These are phyloP conservation scores for Lachancea waltii DNA, from an alignment of 805 yeast species.

Conservation along the genomic window DNA sequence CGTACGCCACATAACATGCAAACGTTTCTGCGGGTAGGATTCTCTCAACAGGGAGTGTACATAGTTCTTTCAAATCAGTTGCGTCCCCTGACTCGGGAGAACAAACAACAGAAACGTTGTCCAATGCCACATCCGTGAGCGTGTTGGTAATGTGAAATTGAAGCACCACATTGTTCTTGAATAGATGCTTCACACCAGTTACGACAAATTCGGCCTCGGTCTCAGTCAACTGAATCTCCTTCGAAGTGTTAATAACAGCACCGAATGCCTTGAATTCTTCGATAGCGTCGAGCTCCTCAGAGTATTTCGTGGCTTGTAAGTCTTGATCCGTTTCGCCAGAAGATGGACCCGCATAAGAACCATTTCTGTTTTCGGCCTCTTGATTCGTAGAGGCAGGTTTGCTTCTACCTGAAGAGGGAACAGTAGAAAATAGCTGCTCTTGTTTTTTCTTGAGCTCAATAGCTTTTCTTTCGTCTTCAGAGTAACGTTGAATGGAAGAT, in stretches of 20 bases:
- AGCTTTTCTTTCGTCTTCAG: constrained; percentile 64
- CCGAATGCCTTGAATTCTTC: constrained; percentile 76
- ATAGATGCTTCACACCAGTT: constrained; percentile 74
- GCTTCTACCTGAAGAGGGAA: constrained; percentile 18
- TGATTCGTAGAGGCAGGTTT: constrained; percentile 12
- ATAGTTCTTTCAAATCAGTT: constrained; percentile 51
- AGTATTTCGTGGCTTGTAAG: constrained; percentile 55
- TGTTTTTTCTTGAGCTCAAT: constrained; percentile 51
- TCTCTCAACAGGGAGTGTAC: constrained; percentile 65
- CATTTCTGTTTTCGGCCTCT: constrained; percentile 22
- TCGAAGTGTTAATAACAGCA: constrained; percentile 62
- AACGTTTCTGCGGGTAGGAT: constrained; percentile 68
- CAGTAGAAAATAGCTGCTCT: constrained; percentile 32
- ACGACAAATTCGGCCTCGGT: constrained; percentile 91
- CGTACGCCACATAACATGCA: constrained; percentile 70
- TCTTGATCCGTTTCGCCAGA: constrained; percentile 30
- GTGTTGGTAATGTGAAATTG: constrained; percentile 87
- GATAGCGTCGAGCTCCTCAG: constrained; percentile 60
- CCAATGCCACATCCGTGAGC: constrained; percentile 66
- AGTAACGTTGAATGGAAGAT: constrained; percentile 52
- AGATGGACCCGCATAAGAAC: constrained; percentile 24
- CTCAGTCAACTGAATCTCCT: constrained; percentile 68
- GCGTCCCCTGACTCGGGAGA: constrained; percentile 42
- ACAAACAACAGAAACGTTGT: constrained; percentile 65
- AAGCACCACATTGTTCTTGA: constrained; percentile 61